Base-by-base conservation (phyloP, 768 basidiomycete genomes). In the Cubamyces lactineus region DNA sequence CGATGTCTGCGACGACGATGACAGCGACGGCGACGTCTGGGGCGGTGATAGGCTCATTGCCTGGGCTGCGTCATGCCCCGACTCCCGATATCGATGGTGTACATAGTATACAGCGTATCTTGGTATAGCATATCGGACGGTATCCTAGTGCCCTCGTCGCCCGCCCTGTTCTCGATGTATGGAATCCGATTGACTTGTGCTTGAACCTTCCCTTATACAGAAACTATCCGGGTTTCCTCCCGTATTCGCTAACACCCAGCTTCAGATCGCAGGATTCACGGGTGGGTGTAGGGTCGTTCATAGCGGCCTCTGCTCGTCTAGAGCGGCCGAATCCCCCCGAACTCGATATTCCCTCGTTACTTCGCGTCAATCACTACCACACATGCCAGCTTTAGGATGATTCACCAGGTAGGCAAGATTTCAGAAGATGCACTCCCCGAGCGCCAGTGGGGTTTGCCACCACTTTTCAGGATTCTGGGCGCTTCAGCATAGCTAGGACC, bases 61-160 rank as follows among this genome's bases (percentile, higher is more conserved):
- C n/a, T n/a, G 9, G 34, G 34, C 34, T 34, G 34, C 9, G 34
- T 34, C 9, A 9, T 34, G 34, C 34, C 34, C 34, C 34, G 9
- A 9, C 34, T 34, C 34, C 9, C 34, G 34, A 34, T 34, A 34
- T 34, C 34, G 34, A 34, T 34, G 34, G 40, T n/a, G 40, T 16
- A n/a, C 23, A 17, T n/a, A 38, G 19, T n/a, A 41, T 30, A 9
- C 24, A 16, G 24, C 43, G 39, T 53, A 42, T 26, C 52, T 56
- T 56, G 54, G 12, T 56, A 56, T 56, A 56, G 54, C 54, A 46
- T 56, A 46, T 30, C 45, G 54, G 54, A 56, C 54, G 41, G 52
- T 56, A 30, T 56, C 43, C 2, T 21, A 23, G 19, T 56, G 42
- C 15, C 19, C 30, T 42, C 21, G 52, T 42, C 52, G 40, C 21